Evolutionary conservation across 2,329 filamentous ascomycete species (phyloP).

Genomic region (Laburnicola sp.): DNA sequence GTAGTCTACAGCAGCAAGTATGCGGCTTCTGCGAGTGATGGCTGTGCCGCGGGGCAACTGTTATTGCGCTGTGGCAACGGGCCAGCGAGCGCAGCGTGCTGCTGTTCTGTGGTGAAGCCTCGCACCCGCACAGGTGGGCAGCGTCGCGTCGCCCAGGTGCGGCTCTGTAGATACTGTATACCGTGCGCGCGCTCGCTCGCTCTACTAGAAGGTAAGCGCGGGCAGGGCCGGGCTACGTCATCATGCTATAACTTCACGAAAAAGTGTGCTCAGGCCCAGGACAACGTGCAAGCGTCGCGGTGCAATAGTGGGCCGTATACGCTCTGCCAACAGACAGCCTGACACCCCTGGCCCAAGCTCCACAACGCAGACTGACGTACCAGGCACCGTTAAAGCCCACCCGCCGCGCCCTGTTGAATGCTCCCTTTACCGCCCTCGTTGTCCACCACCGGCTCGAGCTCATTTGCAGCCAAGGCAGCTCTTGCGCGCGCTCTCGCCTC

Average conservation of each 20-base stretch:
- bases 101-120: no score
- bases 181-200: neutral
- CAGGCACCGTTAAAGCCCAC: slow-evolving; percentile 7
- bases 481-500: no score
- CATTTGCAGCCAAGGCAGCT: neutral
- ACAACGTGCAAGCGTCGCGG: neutral
- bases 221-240: slow-evolving; percentile 8
- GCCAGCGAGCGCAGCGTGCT: no score
- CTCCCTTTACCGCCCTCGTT: neutral
- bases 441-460: neutral
- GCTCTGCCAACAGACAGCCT: neutral
- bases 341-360: slow-evolving; percentile 6
- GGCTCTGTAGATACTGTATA: neutral
- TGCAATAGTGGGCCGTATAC: slow-evolving; percentile 8
- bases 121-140: no score
- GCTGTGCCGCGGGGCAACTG: no score
- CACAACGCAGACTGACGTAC: slow-evolving; percentile 8
- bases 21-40: no score
- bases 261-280: neutral
- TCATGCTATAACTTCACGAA: slow-evolving; percentile 5
- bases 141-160: no score
- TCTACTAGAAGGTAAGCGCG: neutral
- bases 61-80: no score
- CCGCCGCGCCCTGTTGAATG: neutral
- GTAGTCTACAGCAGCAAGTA: no score